phyloP scores from a whole-genome alignment of 345 rosid species.

The Angophora floribunda region DNA sequence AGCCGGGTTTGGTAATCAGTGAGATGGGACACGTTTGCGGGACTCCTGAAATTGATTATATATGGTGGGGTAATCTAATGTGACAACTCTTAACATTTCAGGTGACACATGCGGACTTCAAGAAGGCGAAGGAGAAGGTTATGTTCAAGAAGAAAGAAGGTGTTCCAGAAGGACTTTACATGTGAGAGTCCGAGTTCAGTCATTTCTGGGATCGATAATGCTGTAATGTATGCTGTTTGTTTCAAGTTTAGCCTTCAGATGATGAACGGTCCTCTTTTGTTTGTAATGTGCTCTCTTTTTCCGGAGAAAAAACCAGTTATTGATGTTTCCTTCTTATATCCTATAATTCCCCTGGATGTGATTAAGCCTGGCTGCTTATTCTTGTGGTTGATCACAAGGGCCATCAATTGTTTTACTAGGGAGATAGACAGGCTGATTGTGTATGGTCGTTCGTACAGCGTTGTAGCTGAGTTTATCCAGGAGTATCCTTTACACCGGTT shows the following conservation, averaged over 20 bases:
- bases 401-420: not conserved
- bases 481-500: not conserved
- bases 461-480: not conserved
- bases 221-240: not conserved
- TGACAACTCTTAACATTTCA: not conserved
- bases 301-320: not conserved
- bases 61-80: not conserved
- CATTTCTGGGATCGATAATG: not conserved
- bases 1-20: not conserved
- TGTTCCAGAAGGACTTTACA: conserved; percentile 95
- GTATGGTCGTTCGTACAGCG: not conserved
- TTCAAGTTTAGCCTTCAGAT: not conserved
- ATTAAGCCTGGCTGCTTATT: not conserved
- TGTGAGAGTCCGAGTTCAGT: conserved; percentile 26
- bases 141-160: conserved; percentile 99
- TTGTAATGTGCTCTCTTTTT: not conserved
- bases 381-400: not conserved
- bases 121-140: conserved; percentile 97
- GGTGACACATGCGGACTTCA: conserved; percentile 88
- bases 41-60: not conserved
- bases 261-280: not conserved
- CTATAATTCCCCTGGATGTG: not conserved
- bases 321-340: not conserved
- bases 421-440: not conserved
- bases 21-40: not conserved